phyloP scores from a whole-genome alignment of 768 basidiomycete genomes.

The Xerocomellus intermedius region DNA sequence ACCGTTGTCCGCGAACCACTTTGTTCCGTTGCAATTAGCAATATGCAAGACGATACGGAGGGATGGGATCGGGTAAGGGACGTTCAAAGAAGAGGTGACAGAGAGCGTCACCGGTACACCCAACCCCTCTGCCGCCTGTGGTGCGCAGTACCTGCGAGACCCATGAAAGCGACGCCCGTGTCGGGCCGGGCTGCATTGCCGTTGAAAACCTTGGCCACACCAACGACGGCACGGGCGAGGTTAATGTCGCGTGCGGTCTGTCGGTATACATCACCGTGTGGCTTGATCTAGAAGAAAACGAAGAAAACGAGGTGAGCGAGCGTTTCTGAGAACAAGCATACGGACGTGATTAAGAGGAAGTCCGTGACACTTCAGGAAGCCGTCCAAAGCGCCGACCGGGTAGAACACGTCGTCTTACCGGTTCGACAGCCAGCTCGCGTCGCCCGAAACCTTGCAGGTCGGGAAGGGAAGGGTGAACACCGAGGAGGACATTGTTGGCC shows the following conservation, averaged over 20 bases:
- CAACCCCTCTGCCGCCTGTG: slow-evolving; percentile 53
- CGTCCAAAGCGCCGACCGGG: slow-evolving; percentile 64
- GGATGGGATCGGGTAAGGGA: too few relatives aligned
- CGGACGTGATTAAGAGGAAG: slow-evolving; percentile 56
- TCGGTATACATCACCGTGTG: slow-evolving; percentile 61
- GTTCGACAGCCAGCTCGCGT: slow-evolving; percentile 60
- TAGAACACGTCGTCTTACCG: slow-evolving; percentile 52
- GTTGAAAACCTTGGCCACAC: slow-evolving; percentile 52
- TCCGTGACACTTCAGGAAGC: slow-evolving; percentile 54
- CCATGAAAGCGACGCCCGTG: slow-evolving; percentile 51
- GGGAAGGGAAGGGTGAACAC: slow-evolving; percentile 66
- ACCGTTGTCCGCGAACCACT: slow-evolving; percentile 71
- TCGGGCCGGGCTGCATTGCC: slow-evolving; percentile 18
- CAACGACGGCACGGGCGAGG: slow-evolving; percentile 54
- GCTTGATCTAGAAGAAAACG: slow-evolving; percentile 45
- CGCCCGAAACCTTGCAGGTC: slow-evolving; percentile 63
- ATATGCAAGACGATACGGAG: too few relatives aligned
- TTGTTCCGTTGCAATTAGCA: slow-evolving; percentile 27
- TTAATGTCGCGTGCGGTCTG: slow-evolving; percentile 55
- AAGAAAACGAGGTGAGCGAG: not conserved
- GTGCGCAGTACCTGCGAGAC: slow-evolving; percentile 63
- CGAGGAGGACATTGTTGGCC: slow-evolving; percentile 52
- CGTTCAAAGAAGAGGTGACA: too few relatives aligned
- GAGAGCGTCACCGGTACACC: slow-evolving; percentile 46
- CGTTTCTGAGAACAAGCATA: not conserved